These are phyloP conservation scores for Mycosarcoma maydis DNA, from an alignment of 1,284 basidiomycete species.

Conservation along the genomic window DNA sequence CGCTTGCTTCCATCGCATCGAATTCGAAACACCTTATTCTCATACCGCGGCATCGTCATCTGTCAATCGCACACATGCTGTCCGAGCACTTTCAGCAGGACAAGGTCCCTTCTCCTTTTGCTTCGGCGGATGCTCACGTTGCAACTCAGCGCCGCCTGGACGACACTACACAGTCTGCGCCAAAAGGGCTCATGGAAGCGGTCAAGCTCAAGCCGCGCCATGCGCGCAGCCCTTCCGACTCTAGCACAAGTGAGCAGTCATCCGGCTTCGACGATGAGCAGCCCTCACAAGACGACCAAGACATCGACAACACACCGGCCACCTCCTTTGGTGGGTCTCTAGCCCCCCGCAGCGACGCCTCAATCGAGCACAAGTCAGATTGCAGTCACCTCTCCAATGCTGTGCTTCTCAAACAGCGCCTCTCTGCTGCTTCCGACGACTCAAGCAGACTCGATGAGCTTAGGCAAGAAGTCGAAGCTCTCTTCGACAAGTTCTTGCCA, in stretches of 20 bases:
- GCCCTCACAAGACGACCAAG: conserved; percentile 38
- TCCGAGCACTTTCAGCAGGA: conserved; percentile 1
- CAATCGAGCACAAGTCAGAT: conserved; percentile 21
- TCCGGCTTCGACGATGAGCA: conserved; percentile 35
- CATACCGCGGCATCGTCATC: neutral
- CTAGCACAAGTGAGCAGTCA: conserved; percentile 28
- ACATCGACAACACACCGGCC: conserved; percentile 46
- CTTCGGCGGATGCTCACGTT: too few relatives aligned
- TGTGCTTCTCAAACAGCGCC: conserved; percentile 16
- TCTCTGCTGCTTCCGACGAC: conserved; percentile 27
- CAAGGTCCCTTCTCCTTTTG: too few relatives aligned
- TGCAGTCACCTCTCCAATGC: conserved; percentile 24
- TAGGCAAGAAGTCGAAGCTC: conserved; percentile 24
- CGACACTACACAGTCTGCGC: neutral
- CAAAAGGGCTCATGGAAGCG: conserved; percentile 17
- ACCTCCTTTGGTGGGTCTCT: conserved; percentile 39
- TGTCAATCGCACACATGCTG: conserved; percentile 3
- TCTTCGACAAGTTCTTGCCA: conserved; percentile 38
- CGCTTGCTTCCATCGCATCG: too few relatives aligned
- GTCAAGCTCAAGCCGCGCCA: conserved; percentile 28
- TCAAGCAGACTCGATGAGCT: conserved; percentile 29
- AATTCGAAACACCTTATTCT: too few relatives aligned
- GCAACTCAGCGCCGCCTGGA: too few relatives aligned
- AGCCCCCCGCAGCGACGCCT: conserved; percentile 21
- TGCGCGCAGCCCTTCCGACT: conserved; percentile 21